These are phyloP conservation scores for Alternaria sp. DNA, from an alignment of 2,329 filamentous ascomycete genomes.

Conservation along the genomic window DNA sequence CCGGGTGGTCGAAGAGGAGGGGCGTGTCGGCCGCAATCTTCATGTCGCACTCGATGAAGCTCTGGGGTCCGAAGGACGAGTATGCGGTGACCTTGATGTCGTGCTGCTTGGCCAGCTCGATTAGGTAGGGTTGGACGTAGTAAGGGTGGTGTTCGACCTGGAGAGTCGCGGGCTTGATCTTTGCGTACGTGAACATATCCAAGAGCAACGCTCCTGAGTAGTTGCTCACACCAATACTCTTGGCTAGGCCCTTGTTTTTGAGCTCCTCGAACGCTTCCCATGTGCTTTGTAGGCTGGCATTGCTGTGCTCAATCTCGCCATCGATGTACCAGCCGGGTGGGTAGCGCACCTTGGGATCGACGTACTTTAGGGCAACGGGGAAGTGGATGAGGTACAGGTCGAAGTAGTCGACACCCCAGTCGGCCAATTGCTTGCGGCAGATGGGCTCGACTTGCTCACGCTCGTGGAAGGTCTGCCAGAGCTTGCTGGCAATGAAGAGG, in stretches of 20 bases:
- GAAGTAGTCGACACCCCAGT: constrained; percentile 52
- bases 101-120: constrained; percentile 47
- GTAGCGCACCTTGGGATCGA: constrained; percentile 47
- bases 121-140: constrained; percentile 46
- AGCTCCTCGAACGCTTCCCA: constrained; percentile 55
- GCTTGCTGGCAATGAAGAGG: constrained; percentile 91
- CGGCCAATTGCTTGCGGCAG: constrained; percentile 67
- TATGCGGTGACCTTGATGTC: constrained; percentile 49
- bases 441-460: constrained; percentile 76
- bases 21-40: constrained; percentile 44
- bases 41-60: constrained; percentile 50
- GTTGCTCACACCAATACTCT: constrained; percentile 51
- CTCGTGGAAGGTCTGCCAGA: constrained; percentile 93
- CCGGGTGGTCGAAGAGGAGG: constrained; percentile 55
- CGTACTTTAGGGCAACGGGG: constrained; percentile 77
- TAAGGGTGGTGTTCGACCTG: constrained; percentile 54
- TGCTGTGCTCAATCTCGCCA: constrained; percentile 51
- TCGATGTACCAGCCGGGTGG: constrained; percentile 51
- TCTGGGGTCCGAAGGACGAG: constrained; percentile 58
- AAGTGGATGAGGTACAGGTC: constrained; percentile 78
- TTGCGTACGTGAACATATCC: constrained; percentile 63
- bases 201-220: constrained; percentile 57
- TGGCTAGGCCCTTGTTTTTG: constrained; percentile 45
- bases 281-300: constrained; percentile 47
- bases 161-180: constrained; percentile 47